Evolutionary conservation across 352 stramenopile genomes (phyloP), one percentile per base, ranked within the genome.

Genomic region (Phytophthora agathidicida): DNA sequence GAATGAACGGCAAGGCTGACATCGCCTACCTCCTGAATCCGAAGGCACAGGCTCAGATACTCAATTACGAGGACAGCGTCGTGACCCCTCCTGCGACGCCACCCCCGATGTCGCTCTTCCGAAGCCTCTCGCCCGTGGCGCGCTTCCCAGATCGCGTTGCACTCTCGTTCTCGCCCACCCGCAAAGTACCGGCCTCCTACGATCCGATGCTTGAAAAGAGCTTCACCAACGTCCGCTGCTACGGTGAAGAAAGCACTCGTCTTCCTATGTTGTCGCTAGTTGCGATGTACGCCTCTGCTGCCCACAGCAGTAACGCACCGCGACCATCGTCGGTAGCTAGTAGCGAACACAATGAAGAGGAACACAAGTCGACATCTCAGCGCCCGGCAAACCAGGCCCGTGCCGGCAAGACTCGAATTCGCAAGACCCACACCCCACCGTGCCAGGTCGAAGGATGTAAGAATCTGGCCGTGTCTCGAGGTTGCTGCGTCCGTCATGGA

Each of bases 391-490:
- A 32, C n/a, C 38, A 27, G 1, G 5, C 9, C 31, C 20, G 28
- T 1, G 23, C 36, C 55, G 56, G 60, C 11, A 57, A 61, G 28
- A 63, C 38, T 28, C 61, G 54, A 5, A 36, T 66, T 10, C 60
- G 60, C 54, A 83, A 81, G 63, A 53, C 55, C 3, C 72, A 75
- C 47, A 83, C 73, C n/a, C 74, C 74, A 28, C 74, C 74, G 26
- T 88, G 77, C 57, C 70, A 81, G 33, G 77, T 88, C 24, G 75
- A 80, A 20, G 78, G 73, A 1, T 88, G 78, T 63, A 75, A 72
- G 59, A 86, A 86, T 50, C 72, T 80, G 38, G 74, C 70, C 13
- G 70, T 80, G 14, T 78, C 77, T 7, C 69, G 68, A 14, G 75
- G 72, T 58, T 76, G 69, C 62, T 86, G 75, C 32, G 73, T 83